Base-by-base conservation (phyloP, 805 yeast species). In the Candida vartiovaarae region DNA sequence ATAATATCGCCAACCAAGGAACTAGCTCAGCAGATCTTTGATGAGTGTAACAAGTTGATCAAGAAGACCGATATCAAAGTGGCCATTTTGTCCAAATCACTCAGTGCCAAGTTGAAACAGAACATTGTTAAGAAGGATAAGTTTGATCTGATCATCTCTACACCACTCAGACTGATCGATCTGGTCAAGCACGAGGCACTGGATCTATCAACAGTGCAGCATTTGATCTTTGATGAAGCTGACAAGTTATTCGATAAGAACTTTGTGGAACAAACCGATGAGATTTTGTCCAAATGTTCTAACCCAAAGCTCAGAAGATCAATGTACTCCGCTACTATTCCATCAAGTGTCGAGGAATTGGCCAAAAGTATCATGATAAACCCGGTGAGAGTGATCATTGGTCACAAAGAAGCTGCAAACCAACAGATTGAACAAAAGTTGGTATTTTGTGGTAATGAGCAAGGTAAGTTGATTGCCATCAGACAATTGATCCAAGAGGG, bases 1-100 rank as follows among this genome's bases (percentile, higher is more conserved):
- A 77, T 93, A 7, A 76, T 93, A 8, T 81, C 97, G 0, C 99
- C 99, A 29, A 93, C 99, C 1, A 89, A 89, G 52, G 99, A 93
- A 64, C 74, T 93, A 55, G 93, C 98, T 0, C 72, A 75, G 29
- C 99, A 93, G 68, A 90, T 88, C 27, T 82, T 74, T 60, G 74
- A 78, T 38, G 87, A 85, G 55, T 71, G 87, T 49, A 68, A 69
- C 38, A 75, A 72, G 44, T 68, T 93, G 38, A 67, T 78, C 33
- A 67, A 63, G 39, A 55, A 58, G 27, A 60, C 64, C 23, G 61
- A 63, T 7, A 59, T 89, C 41, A 76, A 75, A 39, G 68, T 79
- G 20, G 85, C 82, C 5, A 67, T 84, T 27, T 65, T 90, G 53
- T 80, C 87, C 44, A 84, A 86, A 57, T 79, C 87, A 9, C 59